Conservation (phyloP, 2,329 filamentous ascomycete species). For the Penicillium sp. region DNA sequence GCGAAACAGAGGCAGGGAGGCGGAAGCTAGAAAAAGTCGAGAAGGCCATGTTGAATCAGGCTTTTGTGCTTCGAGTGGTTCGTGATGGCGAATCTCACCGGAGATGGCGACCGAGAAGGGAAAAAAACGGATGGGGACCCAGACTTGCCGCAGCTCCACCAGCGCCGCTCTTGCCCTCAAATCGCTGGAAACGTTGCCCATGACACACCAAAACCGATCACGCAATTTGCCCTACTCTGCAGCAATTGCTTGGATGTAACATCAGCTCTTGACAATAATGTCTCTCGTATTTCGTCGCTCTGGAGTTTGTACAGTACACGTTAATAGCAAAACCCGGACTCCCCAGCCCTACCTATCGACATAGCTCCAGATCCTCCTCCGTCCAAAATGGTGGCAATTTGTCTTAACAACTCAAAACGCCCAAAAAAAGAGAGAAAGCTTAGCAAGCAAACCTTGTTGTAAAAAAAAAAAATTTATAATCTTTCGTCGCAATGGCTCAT, state of each 20-base stretch:
- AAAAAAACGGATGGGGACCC: constrained; percentile 17
- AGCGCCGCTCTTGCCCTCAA: constrained; percentile 5
- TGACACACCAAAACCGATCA: constrained; percentile 37
- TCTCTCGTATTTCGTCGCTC: not conserved
- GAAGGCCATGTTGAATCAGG: not conserved
- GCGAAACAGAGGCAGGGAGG: not conserved
- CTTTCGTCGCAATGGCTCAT: constrained; percentile 9
- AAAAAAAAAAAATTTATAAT: constrained; percentile 13
- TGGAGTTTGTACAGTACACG: not conserved
- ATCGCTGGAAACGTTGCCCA: constrained; percentile 5
- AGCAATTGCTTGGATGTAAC: constrained; percentile 16
- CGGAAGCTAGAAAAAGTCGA: constrained; percentile 1
- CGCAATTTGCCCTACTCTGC: constrained; percentile 27
- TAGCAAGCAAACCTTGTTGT: not conserved
- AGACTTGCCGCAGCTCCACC: constrained; percentile 12
- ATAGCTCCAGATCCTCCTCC: constrained; percentile 16
- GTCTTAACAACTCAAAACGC: constrained; percentile 24
- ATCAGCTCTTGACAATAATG: not conserved
- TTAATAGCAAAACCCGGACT: constrained; percentile 23
- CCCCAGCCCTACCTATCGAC: constrained; percentile 21
- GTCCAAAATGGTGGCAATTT: constrained; percentile 29
- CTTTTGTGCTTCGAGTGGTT: not conserved
- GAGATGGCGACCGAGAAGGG: constrained; percentile 5
- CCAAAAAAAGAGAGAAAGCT: constrained; percentile 11
- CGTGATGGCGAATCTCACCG: not conserved